Conservation (phyloP, 208 protist genomes). For the Blechomonas ayalai region DNA sequence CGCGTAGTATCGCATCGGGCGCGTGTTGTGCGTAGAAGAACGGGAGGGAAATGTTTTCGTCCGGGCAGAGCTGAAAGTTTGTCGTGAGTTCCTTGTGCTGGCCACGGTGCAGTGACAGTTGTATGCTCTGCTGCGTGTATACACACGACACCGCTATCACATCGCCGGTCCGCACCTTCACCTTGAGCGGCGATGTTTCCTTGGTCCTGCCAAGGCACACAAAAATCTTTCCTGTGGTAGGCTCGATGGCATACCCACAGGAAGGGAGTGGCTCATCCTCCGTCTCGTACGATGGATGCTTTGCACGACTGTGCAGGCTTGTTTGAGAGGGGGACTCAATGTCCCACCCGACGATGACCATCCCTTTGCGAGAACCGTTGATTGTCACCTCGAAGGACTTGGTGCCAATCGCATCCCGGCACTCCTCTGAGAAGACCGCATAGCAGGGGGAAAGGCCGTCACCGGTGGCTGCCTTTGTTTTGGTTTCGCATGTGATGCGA, state of each 20-base stretch:
- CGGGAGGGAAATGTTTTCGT: constrained; percentile 41
- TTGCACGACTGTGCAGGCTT: background rate
- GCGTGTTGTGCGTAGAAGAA: constrained; percentile 50
- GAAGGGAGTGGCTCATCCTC: constrained; percentile 28
- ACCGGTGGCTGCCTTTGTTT: constrained; percentile 7
- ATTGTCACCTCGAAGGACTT: constrained; percentile 55
- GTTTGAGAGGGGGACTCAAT: constrained; percentile 13
- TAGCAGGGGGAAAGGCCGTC: constrained; percentile 9
- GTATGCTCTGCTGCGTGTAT: constrained; percentile 44
- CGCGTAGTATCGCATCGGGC: constrained; percentile 44
- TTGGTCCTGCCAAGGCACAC: constrained; percentile 37
- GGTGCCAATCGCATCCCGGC: constrained; percentile 32
- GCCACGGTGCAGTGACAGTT: constrained; percentile 44
- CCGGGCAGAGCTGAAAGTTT: constrained; percentile 37
- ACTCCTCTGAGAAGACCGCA: constrained; percentile 48
- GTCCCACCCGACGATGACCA: constrained; percentile 69
- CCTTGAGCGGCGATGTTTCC: constrained; percentile 38
- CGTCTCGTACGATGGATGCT: constrained; percentile 2
- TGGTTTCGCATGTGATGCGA: constrained; percentile 41
- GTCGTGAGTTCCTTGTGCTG: constrained; percentile 33
- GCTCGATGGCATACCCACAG: constrained; percentile 71
- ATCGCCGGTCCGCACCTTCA: constrained; percentile 48
- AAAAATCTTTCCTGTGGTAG: constrained; percentile 52
- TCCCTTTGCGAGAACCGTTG: constrained; percentile 37
- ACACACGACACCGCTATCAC: constrained; percentile 53